Base-by-base conservation (phyloP, 192 early-diverging fungal genomes). In the Pilaira anomala region DNA sequence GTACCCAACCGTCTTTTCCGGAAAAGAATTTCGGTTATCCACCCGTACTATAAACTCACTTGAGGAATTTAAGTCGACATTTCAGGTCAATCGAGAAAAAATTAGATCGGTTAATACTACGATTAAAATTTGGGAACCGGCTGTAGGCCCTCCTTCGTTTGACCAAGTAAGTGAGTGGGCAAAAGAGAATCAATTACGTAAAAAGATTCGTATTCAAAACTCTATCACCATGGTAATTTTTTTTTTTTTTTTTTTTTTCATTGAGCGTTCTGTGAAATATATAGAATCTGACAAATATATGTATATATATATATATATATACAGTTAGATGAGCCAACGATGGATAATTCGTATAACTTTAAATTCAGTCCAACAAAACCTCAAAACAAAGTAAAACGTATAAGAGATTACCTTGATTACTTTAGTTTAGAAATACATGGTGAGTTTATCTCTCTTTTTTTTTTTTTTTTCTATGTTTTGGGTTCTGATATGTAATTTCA, bases 341-440 rank as follows among this genome's bases (percentile, higher is more conserved):
- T 68, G 6, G 76, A 77, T 33, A 85, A 87, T 49, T 71, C 70
- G 5, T 85, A 82, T 74, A 84, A 85, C 2, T 85, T 86, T 71
- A 89, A 89, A 69, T 85, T 76, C 53, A 83, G 71, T 39, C 76
- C 79, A 8, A 77, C 77, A 0, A 78, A 81, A 57, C 60, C 79
- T 7, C 78, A 81, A 3, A 46, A 68, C 4, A 65, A 78, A 5
- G 55, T 69, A 19, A 69, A 71, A 4, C 62, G 67, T 5, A 72
- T 76, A 46, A 76, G 80, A 45, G 64, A 86, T 6, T 62, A 80
- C 18, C 30, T 82, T 44, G 76, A 82, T 24, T 39, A 83, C 0
- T 48, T 93, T 41, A 88, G 87, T 60, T 26, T 87, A 24, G 91
- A 93, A 63, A 59, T 91, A 2, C 83, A 87, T 67, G 80, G 78